Percentiles rank a stretch among this genome's conserved stretches.
phyloP scores from a whole-genome alignment of 148 eudicot genomes.

The Talinum fruticosum region DNA sequence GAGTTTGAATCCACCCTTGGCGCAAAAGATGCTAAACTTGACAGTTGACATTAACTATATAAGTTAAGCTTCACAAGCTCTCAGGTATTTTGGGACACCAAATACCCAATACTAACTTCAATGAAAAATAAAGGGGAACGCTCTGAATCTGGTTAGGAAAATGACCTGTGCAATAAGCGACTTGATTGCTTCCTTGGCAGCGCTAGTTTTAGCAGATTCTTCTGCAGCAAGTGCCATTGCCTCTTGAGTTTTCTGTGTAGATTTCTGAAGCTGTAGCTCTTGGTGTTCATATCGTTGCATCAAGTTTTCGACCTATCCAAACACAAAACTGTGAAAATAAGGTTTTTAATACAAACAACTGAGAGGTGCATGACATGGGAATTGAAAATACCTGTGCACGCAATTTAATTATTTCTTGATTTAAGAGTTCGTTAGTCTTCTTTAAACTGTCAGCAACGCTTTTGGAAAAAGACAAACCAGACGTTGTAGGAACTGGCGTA shows the following conservation, averaged over 20 bases:
- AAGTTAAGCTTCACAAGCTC: background rate
- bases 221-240: constrained; percentile 78
- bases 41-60: background rate
- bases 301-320: constrained; percentile 74
- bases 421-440: constrained; percentile 86
- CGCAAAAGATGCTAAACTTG: background rate
- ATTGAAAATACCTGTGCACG: constrained; percentile 64
- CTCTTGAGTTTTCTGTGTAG: constrained; percentile 75
- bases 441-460: constrained; percentile 75
- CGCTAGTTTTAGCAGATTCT: constrained; percentile 90
- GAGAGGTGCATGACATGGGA: background rate
- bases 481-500: constrained; percentile 85
- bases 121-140: background rate
- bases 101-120: background rate
- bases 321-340: constrained; percentile 6
- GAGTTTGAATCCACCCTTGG: background rate
- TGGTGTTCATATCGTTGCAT: constrained; percentile 68
- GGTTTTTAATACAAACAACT: background rate
- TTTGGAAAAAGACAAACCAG: constrained; percentile 84
- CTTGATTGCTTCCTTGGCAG: constrained; percentile 92
- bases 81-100: background rate
- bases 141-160: background rate
- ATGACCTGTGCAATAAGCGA: constrained; percentile 84
- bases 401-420: constrained; percentile 77
- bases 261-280: constrained; percentile 72